These are phyloP conservation scores for Apophysomyces trapeziformis DNA, from an alignment of 371 early-diverging fungal species.

Conservation along the genomic window DNA sequence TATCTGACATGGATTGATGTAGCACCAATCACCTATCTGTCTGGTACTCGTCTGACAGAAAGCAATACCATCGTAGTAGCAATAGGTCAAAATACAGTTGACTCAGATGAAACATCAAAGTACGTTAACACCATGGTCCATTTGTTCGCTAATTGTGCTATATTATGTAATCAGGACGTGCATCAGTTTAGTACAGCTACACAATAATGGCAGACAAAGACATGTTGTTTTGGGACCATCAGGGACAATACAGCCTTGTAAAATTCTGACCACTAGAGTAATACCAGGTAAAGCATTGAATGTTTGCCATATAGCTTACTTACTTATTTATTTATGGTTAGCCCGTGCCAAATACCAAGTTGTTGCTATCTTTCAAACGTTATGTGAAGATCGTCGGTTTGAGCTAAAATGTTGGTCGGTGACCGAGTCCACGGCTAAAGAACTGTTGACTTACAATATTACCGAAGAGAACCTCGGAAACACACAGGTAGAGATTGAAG, in stretches of 20 bases:
- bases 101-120: neutral
- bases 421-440: neutral
- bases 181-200: neutral
- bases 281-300: neutral
- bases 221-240: neutral
- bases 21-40: constrained; percentile 4
- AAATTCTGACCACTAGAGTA: neutral
- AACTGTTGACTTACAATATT: neutral
- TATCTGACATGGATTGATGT: neutral
- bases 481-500: neutral
- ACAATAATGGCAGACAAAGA: neutral
- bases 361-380: neutral
- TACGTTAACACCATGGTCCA: neutral
- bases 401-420: neutral
- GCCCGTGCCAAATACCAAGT: neutral
- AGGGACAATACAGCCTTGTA: neutral
- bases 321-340: neutral
- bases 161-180: neutral
- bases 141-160: neutral
- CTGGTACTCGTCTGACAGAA: neutral
- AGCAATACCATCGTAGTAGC: neutral
- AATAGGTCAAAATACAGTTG: neutral
- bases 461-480: neutral
- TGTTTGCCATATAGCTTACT: neutral
- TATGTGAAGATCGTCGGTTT: neutral